phyloP scores from a whole-genome alignment of 805 yeast species.

The Saturnispora diversa region DNA sequence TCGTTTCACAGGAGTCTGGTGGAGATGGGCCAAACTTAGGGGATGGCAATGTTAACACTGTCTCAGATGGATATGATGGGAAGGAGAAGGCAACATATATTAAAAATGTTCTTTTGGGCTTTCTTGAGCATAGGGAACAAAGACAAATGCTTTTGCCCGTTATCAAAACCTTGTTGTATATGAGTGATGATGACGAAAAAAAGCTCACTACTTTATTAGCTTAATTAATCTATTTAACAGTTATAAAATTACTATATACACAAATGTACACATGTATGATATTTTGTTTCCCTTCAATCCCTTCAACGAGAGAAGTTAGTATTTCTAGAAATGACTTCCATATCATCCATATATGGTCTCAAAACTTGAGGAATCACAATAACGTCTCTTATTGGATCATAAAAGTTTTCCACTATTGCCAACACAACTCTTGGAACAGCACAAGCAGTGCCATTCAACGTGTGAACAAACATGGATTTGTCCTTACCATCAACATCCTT shows the following conservation, averaged over 20 bases:
- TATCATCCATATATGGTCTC: conserved; percentile 65
- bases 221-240: background rate
- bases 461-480: conserved; percentile 50
- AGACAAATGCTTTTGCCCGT: conserved; percentile 81
- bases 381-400: conserved; percentile 46
- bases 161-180: conserved; percentile 60
- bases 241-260: no score
- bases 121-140: conserved; percentile 88
- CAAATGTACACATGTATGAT: background rate
- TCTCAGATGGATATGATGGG: conserved; percentile 22
- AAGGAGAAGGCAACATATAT: conserved; percentile 62
- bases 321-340: conserved; percentile 7
- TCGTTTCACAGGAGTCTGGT: conserved; percentile 4
- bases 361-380: conserved; percentile 63
- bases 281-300: no score
- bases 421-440: conserved; percentile 89
- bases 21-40: no score
- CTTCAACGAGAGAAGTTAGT: no score
- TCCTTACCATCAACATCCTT: conserved; percentile 26
- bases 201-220: conserved; percentile 51
- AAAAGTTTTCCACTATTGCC: conserved; percentile 83
- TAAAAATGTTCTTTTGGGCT: conserved; percentile 86
- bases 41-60: background rate
- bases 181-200: conserved; percentile 65
- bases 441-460: conserved; percentile 91